Evolutionary conservation across 1,284 basidiomycete genomes (phyloP), one percentile per base, ranked within the genome.

Genomic region (Trametes hirsuta): DNA sequence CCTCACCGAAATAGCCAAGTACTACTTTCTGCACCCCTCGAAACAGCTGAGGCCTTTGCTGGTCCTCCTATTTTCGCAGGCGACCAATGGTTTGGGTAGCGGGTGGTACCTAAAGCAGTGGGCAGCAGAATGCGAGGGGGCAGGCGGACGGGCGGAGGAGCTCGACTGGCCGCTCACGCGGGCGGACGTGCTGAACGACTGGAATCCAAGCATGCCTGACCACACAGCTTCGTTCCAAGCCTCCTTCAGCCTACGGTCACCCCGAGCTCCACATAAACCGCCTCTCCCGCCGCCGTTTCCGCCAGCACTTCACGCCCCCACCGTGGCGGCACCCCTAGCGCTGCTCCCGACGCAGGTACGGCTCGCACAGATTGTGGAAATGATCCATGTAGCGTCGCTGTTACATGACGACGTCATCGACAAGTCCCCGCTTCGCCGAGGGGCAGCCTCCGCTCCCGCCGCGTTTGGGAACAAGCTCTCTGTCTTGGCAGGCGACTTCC

Each of bases 381-480:
- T 99, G 95, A 95, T 99, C 63, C 96, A 99, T 73, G 94, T 98
- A 64, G 97, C 97, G 34, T 97, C 94, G 1, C 82, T 97, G 6
- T 79, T 99, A 15, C 97, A 99, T 73, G 95, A 99, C 83, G 93
- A 95, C 69, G 95, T 99, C 51, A 90, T 95, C 63, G 97, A 99
- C 79, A 82, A 82, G 59, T 94, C 96, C 0, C 80, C 87, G 14
- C 83, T 95, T 2, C 89, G 97, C 1, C 84, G 97, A 2, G 90
- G 92, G 5, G 84, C 83, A 0, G 86, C 94, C 3, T 93, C 91
- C 12, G 95, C 95, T 0, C 97, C 96, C 0, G 83, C 87, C 8
- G 87, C 87, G 9, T 97, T 97, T 69, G 95, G 94, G n/a, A 98
- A 97, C 82, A 99, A 99, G 74, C 83, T 98, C 10, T 85, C 94